phyloP scores from a whole-genome alignment of 2,329 filamentous ascomycete genomes.

The Colletotrichum godetiae region DNA sequence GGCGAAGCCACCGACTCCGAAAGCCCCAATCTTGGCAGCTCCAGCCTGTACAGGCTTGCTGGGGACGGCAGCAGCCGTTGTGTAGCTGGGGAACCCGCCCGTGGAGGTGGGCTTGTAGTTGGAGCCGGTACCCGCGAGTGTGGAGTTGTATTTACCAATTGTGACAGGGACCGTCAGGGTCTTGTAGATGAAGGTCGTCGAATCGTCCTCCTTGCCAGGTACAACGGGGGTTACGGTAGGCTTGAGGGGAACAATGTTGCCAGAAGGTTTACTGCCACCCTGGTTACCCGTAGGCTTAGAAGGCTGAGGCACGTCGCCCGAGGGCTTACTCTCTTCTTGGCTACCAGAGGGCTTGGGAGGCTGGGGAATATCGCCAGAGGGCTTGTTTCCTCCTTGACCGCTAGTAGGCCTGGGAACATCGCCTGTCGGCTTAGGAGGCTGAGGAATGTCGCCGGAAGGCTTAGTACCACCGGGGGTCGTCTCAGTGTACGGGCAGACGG shows the following conservation, averaged over 20 bases:
- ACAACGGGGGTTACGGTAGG: constrained; percentile 1
- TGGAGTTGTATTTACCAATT: constrained; percentile 26
- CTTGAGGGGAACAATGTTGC: constrained; percentile 1
- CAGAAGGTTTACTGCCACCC: constrained; percentile 3
- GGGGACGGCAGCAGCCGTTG: constrained; percentile 40
- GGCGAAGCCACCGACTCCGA: constrained; percentile 38
- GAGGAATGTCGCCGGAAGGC: background rate
- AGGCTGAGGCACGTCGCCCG: background rate
- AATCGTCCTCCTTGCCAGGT: background rate
- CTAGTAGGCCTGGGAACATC: background rate
- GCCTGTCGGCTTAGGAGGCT: background rate
- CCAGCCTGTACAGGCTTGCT: constrained; percentile 33
- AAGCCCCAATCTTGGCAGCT: constrained; percentile 27
- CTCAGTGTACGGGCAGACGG: constrained; percentile 52
- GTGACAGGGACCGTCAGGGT: constrained; percentile 26
- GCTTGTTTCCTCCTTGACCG: background rate
- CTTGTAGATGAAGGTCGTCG: constrained; percentile 8
- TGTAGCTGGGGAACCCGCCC: constrained; percentile 9
- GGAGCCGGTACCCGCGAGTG: constrained; percentile 17
- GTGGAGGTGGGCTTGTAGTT: constrained; percentile 18
- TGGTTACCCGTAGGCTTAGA: background rate
- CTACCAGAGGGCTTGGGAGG: constrained; percentile 36
- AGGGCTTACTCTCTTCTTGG: background rate
- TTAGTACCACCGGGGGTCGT: background rate
- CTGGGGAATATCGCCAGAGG: constrained; percentile 43